Evolutionary conservation across 371 early-diverging fungal genomes (phyloP), one percentile per base, ranked within the genome.

Genomic region (Conidiobolus incongruus): DNA sequence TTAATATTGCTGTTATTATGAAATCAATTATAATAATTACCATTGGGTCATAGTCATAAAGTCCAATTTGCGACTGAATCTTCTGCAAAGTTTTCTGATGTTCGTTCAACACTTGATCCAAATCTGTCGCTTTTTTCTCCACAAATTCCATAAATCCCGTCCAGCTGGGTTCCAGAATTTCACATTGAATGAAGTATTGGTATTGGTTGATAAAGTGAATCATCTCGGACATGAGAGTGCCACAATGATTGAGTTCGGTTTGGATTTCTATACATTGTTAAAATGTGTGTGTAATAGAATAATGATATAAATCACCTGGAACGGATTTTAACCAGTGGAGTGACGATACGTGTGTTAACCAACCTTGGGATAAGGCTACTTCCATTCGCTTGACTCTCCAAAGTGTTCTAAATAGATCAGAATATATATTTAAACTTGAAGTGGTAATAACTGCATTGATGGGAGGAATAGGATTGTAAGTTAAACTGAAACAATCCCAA

Each of bases 81-180:
- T 70, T 64, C 0, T 35, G 45, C 17, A 85, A 52, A 35, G 80
- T 84, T 22, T 52, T 58, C 19, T 61, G 47, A 45, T 86, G 87
- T 0, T 78, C 76, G 21, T 63, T 63, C 30, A 80, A 81, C 35
- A 82, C 54, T 1, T 58, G 56, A 49, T 86, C 83, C 16, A 84
- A 49, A 53, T 81, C 84, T 2, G 66, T 69, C 8, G 66, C 62
- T 29, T 68, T 62, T 42, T 59, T 60, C 19, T 66, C 51, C 15
- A 85, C 65, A 33, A 67, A 58, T 15, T 60, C 63, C 7, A 62
- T 52, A 17, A 95, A 60, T 52, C 77, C 76, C 28, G 70, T 74
- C 92, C 94, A 95, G 0, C 89, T 77, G 41, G 78, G 77, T 57
- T 92, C 94, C 17, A 94, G 63, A 8, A 85, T 85, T 66, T 84